phyloP scores from a whole-genome alignment of 2,329 filamentous ascomycete genomes.

The Dryadomyces quercivorus region DNA sequence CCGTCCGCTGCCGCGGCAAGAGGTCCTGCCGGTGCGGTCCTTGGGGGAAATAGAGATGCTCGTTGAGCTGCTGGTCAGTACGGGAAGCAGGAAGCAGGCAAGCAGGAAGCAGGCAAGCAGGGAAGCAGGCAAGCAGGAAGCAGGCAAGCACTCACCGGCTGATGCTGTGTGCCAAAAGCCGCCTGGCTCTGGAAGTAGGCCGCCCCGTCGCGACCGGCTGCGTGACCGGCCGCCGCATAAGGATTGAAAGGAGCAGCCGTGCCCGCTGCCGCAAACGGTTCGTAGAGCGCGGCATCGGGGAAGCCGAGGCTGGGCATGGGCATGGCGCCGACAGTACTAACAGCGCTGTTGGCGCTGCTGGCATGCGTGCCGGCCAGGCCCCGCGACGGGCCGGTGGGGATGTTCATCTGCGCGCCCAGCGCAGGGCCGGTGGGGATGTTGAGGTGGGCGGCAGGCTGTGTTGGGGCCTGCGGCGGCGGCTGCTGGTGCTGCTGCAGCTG shows the following conservation, averaged over 20 bases:
- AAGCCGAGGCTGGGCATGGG: constrained; percentile 31
- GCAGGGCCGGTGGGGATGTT: constrained; percentile 7
- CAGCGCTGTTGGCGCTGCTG: background rate
- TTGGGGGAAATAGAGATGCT: constrained; percentile 84
- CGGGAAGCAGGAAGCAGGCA: too few species aligned
- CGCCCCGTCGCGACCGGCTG: constrained; percentile 42
- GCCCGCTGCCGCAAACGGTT: constrained; percentile 2
- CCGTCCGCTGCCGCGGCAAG: constrained; percentile 70
- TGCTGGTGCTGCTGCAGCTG: background rate
- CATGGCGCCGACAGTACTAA: constrained; percentile 23
- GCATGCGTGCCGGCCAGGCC: background rate
- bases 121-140: background rate
- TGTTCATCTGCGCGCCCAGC: constrained; percentile 2
- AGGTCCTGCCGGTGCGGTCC: constrained; percentile 74
- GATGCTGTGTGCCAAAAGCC: constrained; percentile 38
- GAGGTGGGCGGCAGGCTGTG: background rate
- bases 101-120: background rate
- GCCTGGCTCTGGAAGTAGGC: constrained; percentile 55
- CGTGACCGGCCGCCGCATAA: constrained; percentile 59
- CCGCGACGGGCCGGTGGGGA: constrained; percentile 10
- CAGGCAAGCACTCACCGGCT: constrained; percentile 39
- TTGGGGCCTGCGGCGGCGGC: background rate
- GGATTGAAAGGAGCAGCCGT: constrained; percentile 46
- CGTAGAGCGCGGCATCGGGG: constrained; percentile 5
- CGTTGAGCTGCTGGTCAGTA: constrained; percentile 53